Percentiles rank a stretch among this genome's conserved stretches.
These are phyloP conservation scores for Sarcomyxa edulis DNA, from an alignment of 768 basidiomycete genomes.

Conservation along the genomic window DNA sequence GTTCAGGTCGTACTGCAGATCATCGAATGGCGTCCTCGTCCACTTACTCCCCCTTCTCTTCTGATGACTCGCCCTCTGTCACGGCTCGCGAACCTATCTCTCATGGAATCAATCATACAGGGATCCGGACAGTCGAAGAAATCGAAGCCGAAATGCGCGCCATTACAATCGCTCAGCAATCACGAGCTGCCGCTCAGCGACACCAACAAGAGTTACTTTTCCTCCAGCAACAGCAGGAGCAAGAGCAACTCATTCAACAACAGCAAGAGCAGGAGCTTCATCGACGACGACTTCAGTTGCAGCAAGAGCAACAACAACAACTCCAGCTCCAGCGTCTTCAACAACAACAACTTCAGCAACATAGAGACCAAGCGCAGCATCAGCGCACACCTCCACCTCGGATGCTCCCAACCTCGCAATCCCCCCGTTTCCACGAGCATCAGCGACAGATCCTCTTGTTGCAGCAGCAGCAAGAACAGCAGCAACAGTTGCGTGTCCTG, in stretches of 20 bases:
- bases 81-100: constrained; percentile 26
- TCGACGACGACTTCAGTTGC: constrained; percentile 20
- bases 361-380: constrained; percentile 39
- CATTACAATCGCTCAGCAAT: constrained; percentile 47
- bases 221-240: constrained; percentile 23
- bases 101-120: constrained; percentile 27
- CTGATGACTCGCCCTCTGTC: constrained; percentile 12
- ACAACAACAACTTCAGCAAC: constrained; percentile 48
- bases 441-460: constrained; percentile 64
- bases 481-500: constrained; percentile 52
- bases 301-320: constrained; percentile 31
- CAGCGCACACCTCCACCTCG: constrained; percentile 66
- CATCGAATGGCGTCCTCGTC: constrained; percentile 27
- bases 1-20: constrained; percentile 36
- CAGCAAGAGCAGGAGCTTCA: constrained; percentile 37
- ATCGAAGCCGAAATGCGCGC: constrained; percentile 83
- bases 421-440: constrained; percentile 75
- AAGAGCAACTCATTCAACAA: constrained; percentile 23
- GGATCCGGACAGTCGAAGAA: constrained; percentile 67
- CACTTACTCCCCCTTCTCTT: constrained; percentile 32
- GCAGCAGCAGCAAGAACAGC: constrained; percentile 64
- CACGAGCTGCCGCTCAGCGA: constrained; percentile 19
- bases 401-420: constrained; percentile 69
- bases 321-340: constrained; percentile 39
- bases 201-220: constrained; percentile 20